A percentile compares a stretch with the other conserved stretches of the same genome.
phyloP scores from a whole-genome alignment of 805 yeast genomes.

The Candida nitratophila region DNA sequence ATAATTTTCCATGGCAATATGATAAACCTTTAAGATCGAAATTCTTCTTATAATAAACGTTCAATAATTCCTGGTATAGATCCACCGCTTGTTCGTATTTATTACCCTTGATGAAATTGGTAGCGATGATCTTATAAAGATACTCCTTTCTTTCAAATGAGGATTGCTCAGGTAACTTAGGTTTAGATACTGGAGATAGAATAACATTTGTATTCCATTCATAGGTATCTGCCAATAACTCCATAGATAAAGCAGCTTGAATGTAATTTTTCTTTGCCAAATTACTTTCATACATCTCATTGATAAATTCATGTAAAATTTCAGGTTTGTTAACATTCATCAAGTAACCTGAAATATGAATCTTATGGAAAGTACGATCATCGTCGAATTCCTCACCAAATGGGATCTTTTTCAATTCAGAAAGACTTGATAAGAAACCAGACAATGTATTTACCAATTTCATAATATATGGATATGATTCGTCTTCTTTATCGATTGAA shows the following conservation, averaged over 20 bases:
- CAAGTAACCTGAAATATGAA: slow-evolving; percentile 69
- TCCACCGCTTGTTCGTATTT: slow-evolving; percentile 77
- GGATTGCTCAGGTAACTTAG: slow-evolving; percentile 72
- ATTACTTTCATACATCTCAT: slow-evolving; percentile 64
- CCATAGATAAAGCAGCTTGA: slow-evolving; percentile 80
- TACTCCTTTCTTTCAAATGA: slow-evolving; percentile 77
- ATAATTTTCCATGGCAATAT: slow-evolving; percentile 58
- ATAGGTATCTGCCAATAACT: slow-evolving; percentile 69
- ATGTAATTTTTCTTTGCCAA: slow-evolving; percentile 53
- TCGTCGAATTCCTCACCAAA: slow-evolving; percentile 78
- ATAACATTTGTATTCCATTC: slow-evolving; percentile 58
- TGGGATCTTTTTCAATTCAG: slow-evolving; percentile 69
- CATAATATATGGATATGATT: slow-evolving; percentile 43
- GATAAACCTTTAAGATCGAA: slow-evolving; percentile 74
- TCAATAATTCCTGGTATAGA: slow-evolving; percentile 67
- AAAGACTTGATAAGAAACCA: slow-evolving; percentile 56
- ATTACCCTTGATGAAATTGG: slow-evolving; percentile 60
- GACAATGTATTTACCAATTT: slow-evolving; percentile 46
- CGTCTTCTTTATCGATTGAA: slow-evolving; percentile 57
- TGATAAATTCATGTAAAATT: slow-evolving; percentile 69
- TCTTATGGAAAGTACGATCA: slow-evolving; percentile 73
- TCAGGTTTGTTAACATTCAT: slow-evolving; percentile 76
- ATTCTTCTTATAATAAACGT: slow-evolving; percentile 64
- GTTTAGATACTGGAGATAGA: slow-evolving; percentile 52
- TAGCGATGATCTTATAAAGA: slow-evolving; percentile 62